Conservation (phyloP, 2,329 filamentous ascomycete genomes). For the Lasiodiplodia gonubiensis region DNA sequence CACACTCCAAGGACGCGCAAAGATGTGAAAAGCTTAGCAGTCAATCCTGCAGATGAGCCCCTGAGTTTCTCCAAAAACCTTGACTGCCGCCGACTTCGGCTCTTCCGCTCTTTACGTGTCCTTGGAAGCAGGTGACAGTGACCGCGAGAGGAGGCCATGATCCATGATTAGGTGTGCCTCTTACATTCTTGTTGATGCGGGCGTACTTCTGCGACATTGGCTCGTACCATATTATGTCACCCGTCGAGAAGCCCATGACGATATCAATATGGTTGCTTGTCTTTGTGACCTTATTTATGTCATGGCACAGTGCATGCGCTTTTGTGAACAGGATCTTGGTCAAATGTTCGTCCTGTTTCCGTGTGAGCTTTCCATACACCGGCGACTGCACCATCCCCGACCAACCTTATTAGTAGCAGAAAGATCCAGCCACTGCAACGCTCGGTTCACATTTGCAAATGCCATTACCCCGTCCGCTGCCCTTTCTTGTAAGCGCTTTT, state of each 20-base stretch:
- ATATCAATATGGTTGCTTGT: constrained; percentile 81
- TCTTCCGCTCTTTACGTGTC: background rate
- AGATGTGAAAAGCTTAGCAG: background rate
- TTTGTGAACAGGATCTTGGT: constrained; percentile 98
- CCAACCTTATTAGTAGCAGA: constrained; percentile 72
- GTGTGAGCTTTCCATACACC: background rate
- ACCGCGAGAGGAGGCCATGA: background rate
- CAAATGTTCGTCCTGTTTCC: constrained; percentile 76
- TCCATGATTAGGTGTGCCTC: constrained; percentile 36
- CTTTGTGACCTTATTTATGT: constrained; percentile 85
- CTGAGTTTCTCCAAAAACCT: background rate
- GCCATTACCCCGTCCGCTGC: constrained; percentile 80
- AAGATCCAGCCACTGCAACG: constrained; percentile 94
- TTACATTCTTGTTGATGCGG: constrained; percentile 90
- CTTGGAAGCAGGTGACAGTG: background rate
- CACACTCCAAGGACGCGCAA: background rate
- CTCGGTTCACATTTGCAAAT: constrained; percentile 94
- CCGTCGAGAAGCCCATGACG: constrained; percentile 93
- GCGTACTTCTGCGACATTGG: constrained; percentile 95
- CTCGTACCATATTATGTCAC: constrained; percentile 98
- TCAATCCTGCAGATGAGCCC: background rate
- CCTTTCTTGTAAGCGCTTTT: constrained; percentile 80
- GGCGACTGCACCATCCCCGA: background rate
- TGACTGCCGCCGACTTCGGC: constrained; percentile 15
- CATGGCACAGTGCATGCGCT: constrained; percentile 92